These are phyloP conservation scores for Umbelopsis vinacea DNA, from an alignment of 192 early-diverging fungal species.

Conservation along the genomic window DNA sequence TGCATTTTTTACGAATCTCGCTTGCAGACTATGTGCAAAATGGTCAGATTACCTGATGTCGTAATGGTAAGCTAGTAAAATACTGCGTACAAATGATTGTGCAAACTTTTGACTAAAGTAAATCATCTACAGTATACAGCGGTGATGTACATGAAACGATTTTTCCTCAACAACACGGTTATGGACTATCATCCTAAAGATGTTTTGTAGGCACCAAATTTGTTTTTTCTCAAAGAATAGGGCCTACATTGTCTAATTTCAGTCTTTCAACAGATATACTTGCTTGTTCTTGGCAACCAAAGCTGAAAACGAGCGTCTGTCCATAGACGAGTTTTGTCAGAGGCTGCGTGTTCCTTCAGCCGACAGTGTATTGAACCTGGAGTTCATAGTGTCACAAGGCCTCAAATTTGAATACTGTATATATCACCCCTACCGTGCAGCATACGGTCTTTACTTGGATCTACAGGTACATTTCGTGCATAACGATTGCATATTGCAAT, in stretches of 20 bases:
- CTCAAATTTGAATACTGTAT: conserved; percentile 75
- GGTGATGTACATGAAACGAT: conserved; percentile 81
- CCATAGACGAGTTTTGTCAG: conserved; percentile 72
- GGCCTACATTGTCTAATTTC: neutral
- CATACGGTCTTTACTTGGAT: conserved; percentile 75
- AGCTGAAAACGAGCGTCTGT: conserved; percentile 71
- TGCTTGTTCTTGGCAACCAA: conserved; percentile 81
- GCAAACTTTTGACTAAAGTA: too few species aligned
- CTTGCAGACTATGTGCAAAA: conserved; percentile 47
- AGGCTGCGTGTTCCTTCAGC: conserved; percentile 50
- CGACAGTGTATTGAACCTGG: conserved; percentile 62
- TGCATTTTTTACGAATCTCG: conserved; percentile 59
- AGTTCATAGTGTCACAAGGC: conserved; percentile 72
- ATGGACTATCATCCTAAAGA: conserved; percentile 84
- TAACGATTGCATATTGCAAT: conserved; percentile 27
- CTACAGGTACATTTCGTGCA: conserved; percentile 54
- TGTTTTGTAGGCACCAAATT: conserved; percentile 54
- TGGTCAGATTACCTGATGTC: conserved; percentile 50
- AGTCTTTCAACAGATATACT: conserved; percentile 49
- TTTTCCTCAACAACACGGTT: conserved; percentile 77
- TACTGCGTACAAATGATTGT: too few species aligned
- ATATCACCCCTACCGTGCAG: conserved; percentile 73
- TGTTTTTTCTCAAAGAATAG: neutral
- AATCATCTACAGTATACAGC: conserved; percentile 66
- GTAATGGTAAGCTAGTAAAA: conserved; percentile 43